A percentile compares a stretch with the other conserved stretches of the same genome.
phyloP scores from a whole-genome alignment of 139 green algal genomes.

The Tetraselmis chui region DNA sequence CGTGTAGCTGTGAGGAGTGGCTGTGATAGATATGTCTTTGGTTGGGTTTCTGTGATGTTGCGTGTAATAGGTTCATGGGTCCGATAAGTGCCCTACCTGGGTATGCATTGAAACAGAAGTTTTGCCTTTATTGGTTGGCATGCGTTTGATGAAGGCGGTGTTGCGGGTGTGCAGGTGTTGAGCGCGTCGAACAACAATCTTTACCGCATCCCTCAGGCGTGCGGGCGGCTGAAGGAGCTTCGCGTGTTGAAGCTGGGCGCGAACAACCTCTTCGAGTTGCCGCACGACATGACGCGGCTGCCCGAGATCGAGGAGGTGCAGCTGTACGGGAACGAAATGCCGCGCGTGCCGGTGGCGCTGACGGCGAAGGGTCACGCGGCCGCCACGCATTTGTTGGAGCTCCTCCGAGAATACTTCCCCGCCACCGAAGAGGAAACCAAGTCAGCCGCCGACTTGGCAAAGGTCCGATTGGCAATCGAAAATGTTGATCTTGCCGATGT shows the following conservation, averaged over 20 bases:
- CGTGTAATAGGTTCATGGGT: no score
- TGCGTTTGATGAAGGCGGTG: no score
- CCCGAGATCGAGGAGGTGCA: constrained; percentile 9
- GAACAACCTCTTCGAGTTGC: constrained; percentile 1
- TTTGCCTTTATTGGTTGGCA: no score
- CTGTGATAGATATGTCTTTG: no score
- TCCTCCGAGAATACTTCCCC: not conserved
- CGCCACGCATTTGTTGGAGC: not conserved
- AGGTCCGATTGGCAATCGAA: no score
- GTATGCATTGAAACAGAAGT: no score
- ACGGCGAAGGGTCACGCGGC: not conserved
- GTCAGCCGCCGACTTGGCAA: not conserved
- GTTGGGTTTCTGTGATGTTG: no score
- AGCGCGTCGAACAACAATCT: constrained; percentile 8
- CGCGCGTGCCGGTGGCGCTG: not conserved
- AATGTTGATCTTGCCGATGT: no score
- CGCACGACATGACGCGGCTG: not conserved
- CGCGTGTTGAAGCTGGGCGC: constrained; percentile 1
- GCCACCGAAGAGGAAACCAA: not conserved
- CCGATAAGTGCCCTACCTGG: no score
- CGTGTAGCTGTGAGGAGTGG: no score
- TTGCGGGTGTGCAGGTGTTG: no score
- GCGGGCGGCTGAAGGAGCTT: constrained; percentile 9
- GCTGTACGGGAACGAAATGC: constrained; percentile 12
- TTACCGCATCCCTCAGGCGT: not conserved